Evolutionary conservation across 441 rosid species (phyloP), one percentile per base, ranked within the genome.

Genomic region (Kokia cookei): DNA sequence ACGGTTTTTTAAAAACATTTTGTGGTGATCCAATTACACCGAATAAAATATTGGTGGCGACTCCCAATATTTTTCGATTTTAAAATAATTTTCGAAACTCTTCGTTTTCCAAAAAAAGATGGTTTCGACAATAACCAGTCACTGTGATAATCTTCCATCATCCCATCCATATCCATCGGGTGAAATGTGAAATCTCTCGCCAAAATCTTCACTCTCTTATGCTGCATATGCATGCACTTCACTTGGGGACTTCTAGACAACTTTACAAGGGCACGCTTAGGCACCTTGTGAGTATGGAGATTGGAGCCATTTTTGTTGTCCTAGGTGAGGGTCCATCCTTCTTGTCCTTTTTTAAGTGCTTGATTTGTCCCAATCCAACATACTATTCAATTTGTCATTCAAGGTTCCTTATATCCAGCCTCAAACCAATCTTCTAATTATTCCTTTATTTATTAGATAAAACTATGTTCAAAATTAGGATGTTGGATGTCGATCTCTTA

Each of bases 301-400:
- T n/a, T 68, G 26, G 72, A 54, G 73, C 50, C 29, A 48, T 14
- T 27, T 47, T 48, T 67, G 57, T 17, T 54, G 73, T 13, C 63
- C n/a, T 58, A 1, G 7, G 9, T 26, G 37, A 26, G 62, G 62
- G 73, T 69, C 73, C 73, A 69, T 17, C 54, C 14, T 40, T 40
- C 3, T 19, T 71, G 65, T 71, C 74, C 42, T 58, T 71, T 37
- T 37, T 58, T 40, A 42, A 26, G 65, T 27, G 65, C 14, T 29
- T 71, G 74, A 43, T 15, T 71, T 43, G 74, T 71, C 65, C 40
- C 48, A 59, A 58, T 57, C 43, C 26, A 15, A 48, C 55, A 42
- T 1, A 10, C 55, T 22, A 10, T 58, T 12, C 7, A 26, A 58
- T 17, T 9, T 11, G 62, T 14, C 29, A 57, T 26, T 3, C 6